These are phyloP conservation scores for Eucalyptus urophylla DNA, from an alignment of 345 rosid genomes.

Conservation along the genomic window DNA sequence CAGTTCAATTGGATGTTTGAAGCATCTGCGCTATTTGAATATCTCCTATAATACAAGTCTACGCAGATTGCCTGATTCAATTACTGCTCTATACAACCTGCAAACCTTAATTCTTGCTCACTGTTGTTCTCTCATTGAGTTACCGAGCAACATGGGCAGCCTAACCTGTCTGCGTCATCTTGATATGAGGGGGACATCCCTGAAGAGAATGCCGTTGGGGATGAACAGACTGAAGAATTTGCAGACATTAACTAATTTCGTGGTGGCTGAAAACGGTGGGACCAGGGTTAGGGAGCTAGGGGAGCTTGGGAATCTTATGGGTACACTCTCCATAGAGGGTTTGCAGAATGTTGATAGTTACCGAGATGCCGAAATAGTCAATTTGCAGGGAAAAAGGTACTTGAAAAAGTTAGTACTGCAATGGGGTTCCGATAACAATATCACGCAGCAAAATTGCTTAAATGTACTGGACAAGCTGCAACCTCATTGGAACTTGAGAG, in stretches of 20 bases:
- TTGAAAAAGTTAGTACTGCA: slow-evolving; percentile 11
- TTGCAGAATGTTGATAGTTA: not conserved
- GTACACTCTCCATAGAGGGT: not conserved
- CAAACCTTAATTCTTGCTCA: slow-evolving; percentile 3
- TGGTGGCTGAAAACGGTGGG: not conserved
- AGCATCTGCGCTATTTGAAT: slow-evolving; percentile 1
- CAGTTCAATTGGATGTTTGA: not conserved
- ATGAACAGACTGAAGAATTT: slow-evolving; percentile 1
- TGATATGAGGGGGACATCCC: not conserved
- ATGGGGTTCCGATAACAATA: slow-evolving; percentile 5
- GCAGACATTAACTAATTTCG: not conserved
- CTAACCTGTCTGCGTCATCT: slow-evolving; percentile 8
- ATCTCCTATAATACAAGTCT: not conserved
- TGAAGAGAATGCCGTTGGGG: slow-evolving; percentile 3
- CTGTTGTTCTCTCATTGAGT: not conserved
- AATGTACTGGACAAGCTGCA: slow-evolving; percentile 20
- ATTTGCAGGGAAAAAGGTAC: slow-evolving; percentile 3
- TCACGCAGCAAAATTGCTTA: not conserved
- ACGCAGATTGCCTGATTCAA: not conserved
- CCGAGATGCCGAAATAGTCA: not conserved
- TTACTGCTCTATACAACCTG: not conserved
- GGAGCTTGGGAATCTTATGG: slow-evolving; percentile 1
- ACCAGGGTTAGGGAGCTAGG: not conserved
- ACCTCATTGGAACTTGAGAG: slow-evolving; percentile 22
- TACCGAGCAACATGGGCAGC: not conserved